Evolutionary conservation across 1,284 basidiomycete species (phyloP).

Genomic region (Fistulina hepatica): DNA sequence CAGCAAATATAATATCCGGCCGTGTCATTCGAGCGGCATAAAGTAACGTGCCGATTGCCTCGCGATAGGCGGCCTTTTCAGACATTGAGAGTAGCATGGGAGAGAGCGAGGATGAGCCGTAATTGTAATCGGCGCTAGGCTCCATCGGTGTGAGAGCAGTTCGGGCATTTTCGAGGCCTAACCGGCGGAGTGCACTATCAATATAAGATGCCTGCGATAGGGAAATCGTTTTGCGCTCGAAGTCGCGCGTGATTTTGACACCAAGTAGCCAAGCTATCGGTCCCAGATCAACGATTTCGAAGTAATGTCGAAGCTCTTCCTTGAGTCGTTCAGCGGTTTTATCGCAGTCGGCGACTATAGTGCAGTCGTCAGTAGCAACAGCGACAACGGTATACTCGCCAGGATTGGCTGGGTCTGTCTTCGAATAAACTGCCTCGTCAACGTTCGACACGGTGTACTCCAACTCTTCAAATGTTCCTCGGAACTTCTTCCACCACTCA

Average conservation of each 20-base stretch:
- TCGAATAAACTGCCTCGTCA: too few relatives aligned
- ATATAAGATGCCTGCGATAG: constrained; percentile 20
- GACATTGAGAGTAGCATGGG: neutral
- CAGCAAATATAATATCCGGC: constrained; percentile 2
- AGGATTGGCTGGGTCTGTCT: too few relatives aligned
- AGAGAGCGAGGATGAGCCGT: constrained; percentile 2
- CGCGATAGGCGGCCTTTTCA: neutral
- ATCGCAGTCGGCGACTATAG: constrained; percentile 3
- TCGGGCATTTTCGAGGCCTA: constrained; percentile 15
- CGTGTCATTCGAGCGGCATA: constrained; percentile 1
- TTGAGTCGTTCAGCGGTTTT: constrained; percentile 9
- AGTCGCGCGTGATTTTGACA: constrained; percentile 15
- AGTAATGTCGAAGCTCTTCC: constrained; percentile 15
- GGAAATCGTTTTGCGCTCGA: constrained; percentile 13
- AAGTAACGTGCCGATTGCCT: neutral
- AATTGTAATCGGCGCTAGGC: constrained; percentile 11
- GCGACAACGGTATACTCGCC: constrained; percentile 5
- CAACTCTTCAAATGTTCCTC: too few relatives aligned
- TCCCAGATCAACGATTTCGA: constrained; percentile 20
- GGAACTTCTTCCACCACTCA: constrained; percentile 15
- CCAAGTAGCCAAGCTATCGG: constrained; percentile 21
- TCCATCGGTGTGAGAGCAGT: constrained; percentile 13
- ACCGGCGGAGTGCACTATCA: constrained; percentile 14
- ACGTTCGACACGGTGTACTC: too few relatives aligned
- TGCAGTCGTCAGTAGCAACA: constrained; percentile 6